A percentile compares a stretch with the other conserved stretches of the same genome.
These are phyloP conservation scores for Ceratocystis destructans DNA, from an alignment of 2,329 filamentous ascomycete genomes.

Conservation along the genomic window DNA sequence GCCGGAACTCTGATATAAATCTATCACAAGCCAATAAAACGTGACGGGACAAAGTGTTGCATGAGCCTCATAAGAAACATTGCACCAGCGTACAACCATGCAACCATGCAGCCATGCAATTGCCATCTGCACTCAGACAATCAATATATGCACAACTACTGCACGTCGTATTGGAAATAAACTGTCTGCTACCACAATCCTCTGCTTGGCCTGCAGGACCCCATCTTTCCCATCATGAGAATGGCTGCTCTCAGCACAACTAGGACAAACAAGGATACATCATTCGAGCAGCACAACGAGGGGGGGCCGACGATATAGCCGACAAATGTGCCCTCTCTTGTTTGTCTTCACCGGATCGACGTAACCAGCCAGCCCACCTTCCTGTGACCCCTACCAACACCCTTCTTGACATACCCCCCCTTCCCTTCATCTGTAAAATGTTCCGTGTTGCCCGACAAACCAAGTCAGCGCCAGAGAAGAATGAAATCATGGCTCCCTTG, in stretches of 20 bases:
- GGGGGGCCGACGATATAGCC: not conserved
- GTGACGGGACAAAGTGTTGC: not conserved
- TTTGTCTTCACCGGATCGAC: not conserved
- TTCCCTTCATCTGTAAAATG: no score
- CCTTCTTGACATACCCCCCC: no score
- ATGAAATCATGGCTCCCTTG: no score
- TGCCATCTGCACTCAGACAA: not conserved
- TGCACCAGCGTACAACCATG: not conserved
- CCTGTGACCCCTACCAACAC: no score
- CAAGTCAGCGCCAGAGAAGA: no score
- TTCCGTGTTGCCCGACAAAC: no score
- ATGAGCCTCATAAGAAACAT: not conserved
- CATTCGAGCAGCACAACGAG: not conserved
- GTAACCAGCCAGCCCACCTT: no score
- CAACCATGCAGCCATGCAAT: not conserved
- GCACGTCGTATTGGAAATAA: not conserved
- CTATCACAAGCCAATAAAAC: not conserved
- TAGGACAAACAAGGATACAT: not conserved
- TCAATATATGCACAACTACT: not conserved
- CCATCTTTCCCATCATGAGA: not conserved
- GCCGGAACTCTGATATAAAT: no score
- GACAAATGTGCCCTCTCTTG: not conserved
- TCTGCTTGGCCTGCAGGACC: no score
- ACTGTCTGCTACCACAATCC: not conserved
- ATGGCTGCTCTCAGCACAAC: not conserved